A percentile compares a stretch with the other conserved stretches of the same genome.
These are phyloP conservation scores for Mycoemilia scoparia DNA, from an alignment of 192 early-diverging fungal species.

Conservation along the genomic window DNA sequence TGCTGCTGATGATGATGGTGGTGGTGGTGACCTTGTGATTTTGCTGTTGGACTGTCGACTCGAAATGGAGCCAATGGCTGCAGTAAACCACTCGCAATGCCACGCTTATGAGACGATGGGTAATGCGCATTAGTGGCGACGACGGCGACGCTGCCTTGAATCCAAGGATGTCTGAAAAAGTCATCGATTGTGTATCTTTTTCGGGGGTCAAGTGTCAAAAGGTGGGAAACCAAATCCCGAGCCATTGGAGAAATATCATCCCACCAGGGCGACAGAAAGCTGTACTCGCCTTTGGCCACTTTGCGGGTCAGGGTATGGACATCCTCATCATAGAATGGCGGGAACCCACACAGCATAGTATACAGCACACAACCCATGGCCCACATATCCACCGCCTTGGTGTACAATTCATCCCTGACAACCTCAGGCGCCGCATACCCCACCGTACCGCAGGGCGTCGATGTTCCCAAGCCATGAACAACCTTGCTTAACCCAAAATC, in stretches of 20 bases:
- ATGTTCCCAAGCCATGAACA: conserved; percentile 61
- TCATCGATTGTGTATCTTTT: conserved; percentile 61
- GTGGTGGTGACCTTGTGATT: conserved; percentile 1
- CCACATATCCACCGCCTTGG: conserved; percentile 75
- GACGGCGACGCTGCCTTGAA: conserved; percentile 19
- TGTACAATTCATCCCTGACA: conserved; percentile 58
- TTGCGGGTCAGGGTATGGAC: conserved; percentile 60
- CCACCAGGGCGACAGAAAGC: conserved; percentile 84
- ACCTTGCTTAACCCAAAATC: conserved; percentile 84
- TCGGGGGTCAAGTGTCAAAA: conserved; percentile 49
- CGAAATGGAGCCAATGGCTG: neutral
- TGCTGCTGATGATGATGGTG: conserved; percentile 1
- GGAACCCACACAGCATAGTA: conserved; percentile 62
- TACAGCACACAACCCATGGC: conserved; percentile 74
- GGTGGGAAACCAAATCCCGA: conserved; percentile 51
- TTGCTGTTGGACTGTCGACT: conserved; percentile 1
- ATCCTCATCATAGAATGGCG: conserved; percentile 70
- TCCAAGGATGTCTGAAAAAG: conserved; percentile 68
- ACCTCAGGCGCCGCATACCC: conserved; percentile 91
- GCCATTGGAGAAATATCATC: conserved; percentile 56
- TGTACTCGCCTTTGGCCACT: conserved; percentile 66
- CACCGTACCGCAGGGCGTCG: conserved; percentile 83
- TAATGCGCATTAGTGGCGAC: conserved; percentile 13
- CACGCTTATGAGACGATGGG: conserved; percentile 18
- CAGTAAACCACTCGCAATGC: conserved; percentile 7